Conservation (phyloP, 2,329 filamentous ascomycete genomes). For the Aureobasidium subglaciale region DNA sequence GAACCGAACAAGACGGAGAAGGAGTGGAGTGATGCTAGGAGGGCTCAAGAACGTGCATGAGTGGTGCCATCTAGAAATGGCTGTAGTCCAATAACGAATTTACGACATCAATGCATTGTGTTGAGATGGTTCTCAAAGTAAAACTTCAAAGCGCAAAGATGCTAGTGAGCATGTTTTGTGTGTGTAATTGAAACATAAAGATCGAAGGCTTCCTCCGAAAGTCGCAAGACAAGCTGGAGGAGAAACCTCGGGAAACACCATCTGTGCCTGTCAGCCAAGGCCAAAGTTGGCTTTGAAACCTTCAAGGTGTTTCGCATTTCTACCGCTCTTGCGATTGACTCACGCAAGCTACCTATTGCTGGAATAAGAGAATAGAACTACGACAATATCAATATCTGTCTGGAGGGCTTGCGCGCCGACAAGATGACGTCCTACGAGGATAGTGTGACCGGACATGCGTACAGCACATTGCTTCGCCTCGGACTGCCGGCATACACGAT, state of each 20-base stretch:
- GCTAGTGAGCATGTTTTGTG: neutral
- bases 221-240: neutral
- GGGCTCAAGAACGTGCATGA: neutral
- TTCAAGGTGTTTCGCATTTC: neutral
- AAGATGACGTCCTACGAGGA: conserved; percentile 12
- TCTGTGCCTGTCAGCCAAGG: neutral
- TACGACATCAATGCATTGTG: neutral
- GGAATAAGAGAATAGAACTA: neutral
- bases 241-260: neutral
- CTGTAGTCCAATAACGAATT: neutral
- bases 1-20: neutral
- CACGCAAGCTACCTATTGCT: neutral
- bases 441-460: conserved; percentile 23
- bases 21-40: conserved; percentile 2
- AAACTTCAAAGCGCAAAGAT: neutral
- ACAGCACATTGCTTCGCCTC: conserved; percentile 39
- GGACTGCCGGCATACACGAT: conserved; percentile 44
- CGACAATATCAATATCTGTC: neutral
- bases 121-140: neutral
- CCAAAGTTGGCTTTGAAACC: neutral
- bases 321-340: neutral
- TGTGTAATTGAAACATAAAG: neutral
- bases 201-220: neutral
- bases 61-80: neutral
- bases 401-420: neutral